Base-by-base conservation (phyloP, 352 stramenopile genomes). In the Pythium utonaiense region DNA sequence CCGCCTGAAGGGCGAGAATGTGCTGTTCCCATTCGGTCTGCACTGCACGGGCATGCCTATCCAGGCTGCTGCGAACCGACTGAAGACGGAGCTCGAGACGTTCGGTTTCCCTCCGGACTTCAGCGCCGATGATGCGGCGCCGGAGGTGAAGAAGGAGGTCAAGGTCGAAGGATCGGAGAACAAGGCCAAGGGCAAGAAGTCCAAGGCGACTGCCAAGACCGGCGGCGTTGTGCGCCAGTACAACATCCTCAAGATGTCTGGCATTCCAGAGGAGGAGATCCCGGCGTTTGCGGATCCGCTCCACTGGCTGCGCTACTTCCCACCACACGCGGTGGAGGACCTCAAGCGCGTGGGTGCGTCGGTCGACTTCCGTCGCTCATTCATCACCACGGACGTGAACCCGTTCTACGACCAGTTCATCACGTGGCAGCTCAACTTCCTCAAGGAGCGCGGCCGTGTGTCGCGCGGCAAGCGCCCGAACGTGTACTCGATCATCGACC, bases 11-110 rank as follows among this genome's bases (percentile, higher is more conserved):
- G 98, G 97, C 44, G 97, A 99, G 71, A 99, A 99, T 80, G 96
- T 98, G 34, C 75, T 99, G 48, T 99, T 99, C 72, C 97, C 97
- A 47, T 99, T 99, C 83, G 96, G 83, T 8, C 98, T 99, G 66
- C 98, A 99, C 81, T 99, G 97, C 83, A 99, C 98, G 19, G 98
- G 98, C 57, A 99, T 99, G 97, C 98, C 98, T 22, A 99, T 99
- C 78, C 97, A 99, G 83, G 96, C 93, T 3, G 97, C 97, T 13
- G 98, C 98, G 21, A 99, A 99, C 83, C 99, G 99, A 81, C 87
- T 99, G 54, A 99, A 98, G 83, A 80, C 81, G 22, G 98, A 99
- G 83, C 93, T 99, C 49, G 87, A 92, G 60, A 67, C 75, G 36
- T 99, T 86, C 70, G 97, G 97, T 47, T 93, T 73, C 62, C 97